A percentile compares a stretch with the other conserved stretches of the same genome.
phyloP scores from a whole-genome alignment of 768 basidiomycete genomes.

The Boletellus sp. region DNA sequence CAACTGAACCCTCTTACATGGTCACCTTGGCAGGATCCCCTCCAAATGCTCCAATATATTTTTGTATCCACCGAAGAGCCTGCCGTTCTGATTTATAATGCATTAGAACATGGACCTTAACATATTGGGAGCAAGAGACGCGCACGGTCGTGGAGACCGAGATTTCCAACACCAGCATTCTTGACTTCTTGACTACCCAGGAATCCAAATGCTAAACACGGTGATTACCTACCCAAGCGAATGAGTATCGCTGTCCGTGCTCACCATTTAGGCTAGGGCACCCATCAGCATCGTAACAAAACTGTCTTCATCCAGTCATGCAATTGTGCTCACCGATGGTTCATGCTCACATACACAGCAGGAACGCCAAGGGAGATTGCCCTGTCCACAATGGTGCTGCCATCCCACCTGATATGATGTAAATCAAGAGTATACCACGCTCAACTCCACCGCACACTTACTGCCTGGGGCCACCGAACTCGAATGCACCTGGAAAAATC shows the following conservation, averaged over 20 bases:
- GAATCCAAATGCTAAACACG: conserved; percentile 25
- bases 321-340: conserved; percentile 9
- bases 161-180: conserved; percentile 29
- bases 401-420: conserved; percentile 2
- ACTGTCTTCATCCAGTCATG: too few relatives aligned
- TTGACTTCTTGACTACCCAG: conserved; percentile 27
- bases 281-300: too few relatives aligned
- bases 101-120: neutral
- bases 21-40: conserved; percentile 35
- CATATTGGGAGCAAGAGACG: neutral
- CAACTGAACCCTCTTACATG: conserved; percentile 10
- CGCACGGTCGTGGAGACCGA: conserved; percentile 38
- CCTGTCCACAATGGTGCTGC: conserved; percentile 17
- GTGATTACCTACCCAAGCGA: too few relatives aligned
- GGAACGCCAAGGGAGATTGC: conserved; percentile 18
- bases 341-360: conserved; percentile 19
- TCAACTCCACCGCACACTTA: conserved; percentile 3
- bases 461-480: conserved; percentile 9
- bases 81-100: conserved; percentile 23
- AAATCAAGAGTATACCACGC: neutral
- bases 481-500: conserved; percentile 1
- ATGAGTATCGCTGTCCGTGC: neutral
- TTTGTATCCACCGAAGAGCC: conserved; percentile 41
- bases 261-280: conserved; percentile 13
- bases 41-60: conserved; percentile 40